Evolutionary conservation across 2,329 filamentous ascomycete species (phyloP).

Genomic region (Pseudonectria buxi): DNA sequence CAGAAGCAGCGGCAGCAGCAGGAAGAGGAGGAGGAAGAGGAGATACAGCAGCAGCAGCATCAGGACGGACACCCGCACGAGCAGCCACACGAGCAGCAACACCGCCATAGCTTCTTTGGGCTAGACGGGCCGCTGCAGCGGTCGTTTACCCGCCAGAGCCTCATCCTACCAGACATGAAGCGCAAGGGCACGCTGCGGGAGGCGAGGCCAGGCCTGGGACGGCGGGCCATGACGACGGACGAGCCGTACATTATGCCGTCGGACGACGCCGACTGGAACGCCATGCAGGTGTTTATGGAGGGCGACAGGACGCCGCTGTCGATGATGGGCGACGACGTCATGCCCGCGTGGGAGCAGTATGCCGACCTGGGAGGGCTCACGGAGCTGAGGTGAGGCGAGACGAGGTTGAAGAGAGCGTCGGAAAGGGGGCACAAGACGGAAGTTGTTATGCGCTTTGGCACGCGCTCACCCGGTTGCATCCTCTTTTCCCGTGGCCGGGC

Average conservation of each 20-base stretch:
- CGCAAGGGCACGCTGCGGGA: conserved; percentile 14
- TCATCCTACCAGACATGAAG: conserved; percentile 17
- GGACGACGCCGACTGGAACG: conserved; percentile 30
- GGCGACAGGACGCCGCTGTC: conserved; percentile 10
- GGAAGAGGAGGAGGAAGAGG: too few species aligned
- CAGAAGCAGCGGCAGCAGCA: conserved; percentile 11
- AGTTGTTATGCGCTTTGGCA: not conserved
- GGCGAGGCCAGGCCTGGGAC: conserved; percentile 6
- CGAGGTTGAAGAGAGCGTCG: not conserved
- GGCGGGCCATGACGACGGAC: conserved; percentile 9
- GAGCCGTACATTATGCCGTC: conserved; percentile 19
- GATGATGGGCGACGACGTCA: conserved; percentile 15
- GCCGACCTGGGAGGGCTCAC: conserved; percentile 40
- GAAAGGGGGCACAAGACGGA: not conserved
- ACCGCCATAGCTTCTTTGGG: conserved; percentile 4
- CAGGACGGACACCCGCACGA: conserved; percentile 1
- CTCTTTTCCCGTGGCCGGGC: not conserved
- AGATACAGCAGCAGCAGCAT: too few species aligned
- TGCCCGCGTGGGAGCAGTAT: conserved; percentile 41
- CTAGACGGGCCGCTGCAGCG: conserved; percentile 2
- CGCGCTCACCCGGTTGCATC: not conserved
- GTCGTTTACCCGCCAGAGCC: conserved; percentile 16
- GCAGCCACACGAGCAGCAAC: conserved; percentile 8
- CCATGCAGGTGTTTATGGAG: conserved; percentile 32
- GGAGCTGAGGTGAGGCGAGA: conserved; percentile 25